Evolutionary conservation across 495 filamentous ascomycete species (phyloP).

Genomic region (Amphirosellinia nigrospora): DNA sequence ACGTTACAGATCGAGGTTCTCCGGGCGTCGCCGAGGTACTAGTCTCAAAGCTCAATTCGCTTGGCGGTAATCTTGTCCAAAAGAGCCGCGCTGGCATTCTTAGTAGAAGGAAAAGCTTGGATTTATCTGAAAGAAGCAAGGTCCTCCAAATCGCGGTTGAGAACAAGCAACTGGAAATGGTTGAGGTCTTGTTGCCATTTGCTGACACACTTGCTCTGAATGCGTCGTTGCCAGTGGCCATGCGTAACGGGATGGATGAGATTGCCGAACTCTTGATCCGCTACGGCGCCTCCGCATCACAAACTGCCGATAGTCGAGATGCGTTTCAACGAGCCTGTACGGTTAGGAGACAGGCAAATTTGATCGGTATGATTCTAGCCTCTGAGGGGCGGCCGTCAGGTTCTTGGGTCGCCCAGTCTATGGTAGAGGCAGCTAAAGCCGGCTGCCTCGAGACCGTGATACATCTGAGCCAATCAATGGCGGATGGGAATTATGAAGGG

Average conservation of each 20-base stretch:
- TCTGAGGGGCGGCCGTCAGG: slow-evolving; percentile 47
- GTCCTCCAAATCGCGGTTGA: slow-evolving; percentile 53
- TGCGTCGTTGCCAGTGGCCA: slow-evolving; percentile 46
- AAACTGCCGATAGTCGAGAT: slow-evolving; percentile 48
- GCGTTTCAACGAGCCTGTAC: slow-evolving; percentile 53
- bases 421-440: slow-evolving; percentile 52
- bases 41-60: slow-evolving; percentile 48
- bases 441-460: slow-evolving; percentile 52
- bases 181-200: slow-evolving; percentile 51
- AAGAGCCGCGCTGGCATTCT: slow-evolving; percentile 50
- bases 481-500: slow-evolving; percentile 51
- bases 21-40: slow-evolving; percentile 56
- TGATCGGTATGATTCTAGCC: slow-evolving; percentile 51
- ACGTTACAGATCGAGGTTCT: slow-evolving; percentile 48
- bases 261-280: slow-evolving; percentile 49
- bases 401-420: slow-evolving; percentile 44
- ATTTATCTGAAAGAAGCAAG: slow-evolving; percentile 49
- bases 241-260: slow-evolving; percentile 43
- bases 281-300: slow-evolving; percentile 47
- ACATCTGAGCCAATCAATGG: slow-evolving; percentile 50
- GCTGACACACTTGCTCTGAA: slow-evolving; percentile 50
- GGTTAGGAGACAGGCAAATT: slow-evolving; percentile 43
- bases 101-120: slow-evolving; percentile 50
- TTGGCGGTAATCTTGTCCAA: slow-evolving; percentile 49
- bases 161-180: slow-evolving; percentile 54